These are phyloP conservation scores for Phtheirospermum japonicum DNA, from an alignment of 257 asterid genomes.

Conservation along the genomic window DNA sequence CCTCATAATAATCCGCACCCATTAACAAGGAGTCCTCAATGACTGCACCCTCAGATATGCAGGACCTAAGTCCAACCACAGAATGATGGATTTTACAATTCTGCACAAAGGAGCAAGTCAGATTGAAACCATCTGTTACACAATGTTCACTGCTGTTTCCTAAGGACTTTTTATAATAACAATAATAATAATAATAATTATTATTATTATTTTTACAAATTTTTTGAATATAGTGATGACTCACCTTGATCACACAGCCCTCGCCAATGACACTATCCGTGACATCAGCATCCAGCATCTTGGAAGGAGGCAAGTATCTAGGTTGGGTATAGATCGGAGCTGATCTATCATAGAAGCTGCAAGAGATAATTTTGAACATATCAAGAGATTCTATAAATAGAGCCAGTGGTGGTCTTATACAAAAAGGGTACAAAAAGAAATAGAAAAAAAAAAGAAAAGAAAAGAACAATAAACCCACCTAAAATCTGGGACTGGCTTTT, in stretches of 20 bases:
- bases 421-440: not conserved
- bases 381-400: conserved; percentile 21
- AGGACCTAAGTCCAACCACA: conserved; percentile 93
- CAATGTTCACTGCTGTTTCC: not conserved
- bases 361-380: conserved; percentile 26
- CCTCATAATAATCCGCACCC: conserved; percentile 98
- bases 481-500: conserved; percentile 93
- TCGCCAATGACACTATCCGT: conserved; percentile 96
- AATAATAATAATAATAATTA: no score
- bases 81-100: conserved; percentile 94
- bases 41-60: conserved; percentile 90
- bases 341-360: conserved; percentile 92
- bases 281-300: conserved; percentile 97
- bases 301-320: conserved; percentile 92
- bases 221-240: not conserved
- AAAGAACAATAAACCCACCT: conserved; percentile 39
- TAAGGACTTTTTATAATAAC: no score
- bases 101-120: conserved; percentile 38
- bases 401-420: conserved; percentile 7
- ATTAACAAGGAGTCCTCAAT: conserved; percentile 82
- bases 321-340: conserved; percentile 98
- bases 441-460: not conserved
- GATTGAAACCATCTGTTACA: not conserved
- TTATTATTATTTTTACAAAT: conserved; percentile 5
- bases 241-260: conserved; percentile 94